Conservation (phyloP, 108 stramenopile genomes). For the Aurantiochytrium sp. region DNA sequence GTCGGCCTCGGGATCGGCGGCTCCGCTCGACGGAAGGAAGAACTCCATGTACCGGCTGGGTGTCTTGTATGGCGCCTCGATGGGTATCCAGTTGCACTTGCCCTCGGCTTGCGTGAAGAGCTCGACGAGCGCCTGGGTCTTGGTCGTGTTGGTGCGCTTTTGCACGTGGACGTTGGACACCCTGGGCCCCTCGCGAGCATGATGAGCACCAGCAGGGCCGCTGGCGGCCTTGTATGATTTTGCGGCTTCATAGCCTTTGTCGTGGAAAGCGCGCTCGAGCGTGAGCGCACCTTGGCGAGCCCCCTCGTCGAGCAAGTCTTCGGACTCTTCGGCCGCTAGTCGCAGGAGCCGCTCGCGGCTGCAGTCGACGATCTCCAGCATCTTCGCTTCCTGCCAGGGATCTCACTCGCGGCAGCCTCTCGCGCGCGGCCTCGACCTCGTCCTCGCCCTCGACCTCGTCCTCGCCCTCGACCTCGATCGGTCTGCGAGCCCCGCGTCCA, state of each 20-base stretch:
- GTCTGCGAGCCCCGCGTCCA: no score
- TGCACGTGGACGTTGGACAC: no score
- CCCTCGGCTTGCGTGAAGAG: constrained; percentile 24
- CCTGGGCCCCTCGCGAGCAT: no score
- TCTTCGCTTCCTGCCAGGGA: not conserved
- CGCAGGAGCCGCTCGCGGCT: not conserved
- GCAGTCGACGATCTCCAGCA: constrained; percentile 9
- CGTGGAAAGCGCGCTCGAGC: not conserved
- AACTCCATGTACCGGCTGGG: constrained; percentile 17
- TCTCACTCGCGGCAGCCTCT: no score
- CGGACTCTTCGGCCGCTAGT: not conserved
- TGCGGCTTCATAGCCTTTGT: no score
- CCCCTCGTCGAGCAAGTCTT: not conserved
- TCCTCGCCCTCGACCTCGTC: no score
- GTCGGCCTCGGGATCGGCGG: no score
- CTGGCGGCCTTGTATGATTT: no score
- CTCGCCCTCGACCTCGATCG: no score
- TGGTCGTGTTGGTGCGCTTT: not conserved
- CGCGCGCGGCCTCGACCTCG: no score
- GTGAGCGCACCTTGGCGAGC: not conserved
- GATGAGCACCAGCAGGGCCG: no score
- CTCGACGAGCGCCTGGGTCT: not conserved
- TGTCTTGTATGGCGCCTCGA: not conserved
- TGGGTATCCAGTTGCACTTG: constrained; percentile 17
- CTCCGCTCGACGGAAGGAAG: not conserved